Evolutionary conservation across 495 filamentous ascomycete species (phyloP), one percentile per base, ranked within the genome.

Genomic region (Chaetomium fimeti): DNA sequence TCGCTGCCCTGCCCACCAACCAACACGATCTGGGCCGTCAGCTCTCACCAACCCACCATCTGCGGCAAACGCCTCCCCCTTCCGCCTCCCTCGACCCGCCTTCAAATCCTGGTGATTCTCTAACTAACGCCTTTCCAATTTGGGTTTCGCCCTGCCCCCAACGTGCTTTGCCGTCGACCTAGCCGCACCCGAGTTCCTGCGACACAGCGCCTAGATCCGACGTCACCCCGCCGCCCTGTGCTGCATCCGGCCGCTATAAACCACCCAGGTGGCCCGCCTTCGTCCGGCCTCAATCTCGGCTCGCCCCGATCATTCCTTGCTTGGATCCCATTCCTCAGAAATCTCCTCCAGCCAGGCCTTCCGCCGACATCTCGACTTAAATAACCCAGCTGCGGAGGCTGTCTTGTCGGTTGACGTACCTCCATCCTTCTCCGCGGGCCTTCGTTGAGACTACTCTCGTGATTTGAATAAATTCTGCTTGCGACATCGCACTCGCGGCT

Each of bases 21-120:
- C 57, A 42, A 28, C 51, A 29, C 40, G 15, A 32, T 29, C 52
- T 28, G 5, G 52, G 42, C 24, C 48, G 60, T 61, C 51, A 62
- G 61, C 61, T 49, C 53, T 57, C 61, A 49, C 53, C 42, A 63
- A 49, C 61, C 52, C 22, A 38, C 57, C 60, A 51, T 63, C 63
- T 68, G 68, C 68, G 60, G 56, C 68, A 57, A 47, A 68, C 65
- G 65, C 68, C 65, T 68, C 68, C 68, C 65, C 68, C 68, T 70
- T 70, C 64, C 49, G 54, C 57, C 65, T 57, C 57, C 49, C 58
- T 45, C 24, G 22, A 20, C 45, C 47, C 45, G 45, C 57, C 18
- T 45, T 24, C 36, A 24, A 43, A 52, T 64, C 56, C 52, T 62
- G 52, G 38, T 58, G 42, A 38, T 61, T 45, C 16, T 62, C 45